Conservation (phyloP, 495 filamentous ascomycete species). For the Penicillium coffeae region DNA sequence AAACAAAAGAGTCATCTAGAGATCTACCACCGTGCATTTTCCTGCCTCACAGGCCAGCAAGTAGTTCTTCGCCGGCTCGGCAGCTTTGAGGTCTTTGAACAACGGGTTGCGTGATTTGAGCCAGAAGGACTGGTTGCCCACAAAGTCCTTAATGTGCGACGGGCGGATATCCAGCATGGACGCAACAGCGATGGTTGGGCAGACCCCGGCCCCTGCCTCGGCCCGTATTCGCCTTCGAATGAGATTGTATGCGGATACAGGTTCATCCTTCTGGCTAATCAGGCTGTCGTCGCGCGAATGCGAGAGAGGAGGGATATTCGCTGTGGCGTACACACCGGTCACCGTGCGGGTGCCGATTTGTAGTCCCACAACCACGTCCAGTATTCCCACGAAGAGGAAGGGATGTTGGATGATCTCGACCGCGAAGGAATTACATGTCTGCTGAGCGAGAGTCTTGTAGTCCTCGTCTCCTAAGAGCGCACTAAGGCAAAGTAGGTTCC, state of each 20-base stretch:
- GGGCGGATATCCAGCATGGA: constrained; percentile 40
- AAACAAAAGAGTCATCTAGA: not conserved
- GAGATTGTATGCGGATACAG: constrained; percentile 34
- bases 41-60: constrained; percentile 51
- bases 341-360: constrained; percentile 51
- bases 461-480: constrained; percentile 62
- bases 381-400: constrained; percentile 75
- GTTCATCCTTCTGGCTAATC: constrained; percentile 25
- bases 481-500: constrained; percentile 77
- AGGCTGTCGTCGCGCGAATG: constrained; percentile 17
- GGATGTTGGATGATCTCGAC: constrained; percentile 90
- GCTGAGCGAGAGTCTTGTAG: constrained; percentile 61
- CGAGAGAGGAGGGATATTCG: constrained; percentile 13
- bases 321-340: constrained; percentile 38
- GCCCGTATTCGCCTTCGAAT: constrained; percentile 34
- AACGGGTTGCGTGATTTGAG: constrained; percentile 46
- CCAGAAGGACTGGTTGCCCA: constrained; percentile 49
- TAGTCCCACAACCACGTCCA: constrained; percentile 71
- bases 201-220: constrained; percentile 38
- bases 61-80: constrained; percentile 39
- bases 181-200: constrained; percentile 30
- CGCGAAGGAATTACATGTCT: constrained; percentile 80
- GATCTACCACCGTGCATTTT: constrained; percentile 40
- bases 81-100: constrained; percentile 41
- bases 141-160: constrained; percentile 48